These are phyloP conservation scores for Clonostachys byssicola DNA, from an alignment of 2,329 filamentous ascomycete species.

Conservation along the genomic window DNA sequence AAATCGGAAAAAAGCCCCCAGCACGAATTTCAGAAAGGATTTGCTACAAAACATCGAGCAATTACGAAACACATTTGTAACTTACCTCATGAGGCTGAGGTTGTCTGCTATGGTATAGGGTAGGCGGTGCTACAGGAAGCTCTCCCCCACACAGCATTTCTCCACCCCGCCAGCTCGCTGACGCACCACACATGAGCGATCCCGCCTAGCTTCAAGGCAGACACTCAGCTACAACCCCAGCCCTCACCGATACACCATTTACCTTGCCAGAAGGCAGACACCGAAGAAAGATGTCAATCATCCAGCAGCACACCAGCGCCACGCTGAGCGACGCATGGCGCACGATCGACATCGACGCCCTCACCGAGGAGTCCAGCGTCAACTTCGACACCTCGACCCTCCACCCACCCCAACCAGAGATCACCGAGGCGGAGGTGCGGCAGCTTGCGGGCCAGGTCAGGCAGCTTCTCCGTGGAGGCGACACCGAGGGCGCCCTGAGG, in stretches of 20 bases:
- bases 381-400: conserved; percentile 91
- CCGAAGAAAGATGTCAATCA: conserved; percentile 52
- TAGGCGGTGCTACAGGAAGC: neutral
- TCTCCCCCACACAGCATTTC: neutral
- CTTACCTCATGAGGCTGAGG: no score
- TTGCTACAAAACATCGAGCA: no score
- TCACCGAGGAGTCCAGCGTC: conserved; percentile 82
- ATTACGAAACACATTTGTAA: no score
- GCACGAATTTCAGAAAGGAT: no score
- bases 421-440: conserved; percentile 74
- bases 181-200: conserved; percentile 1
- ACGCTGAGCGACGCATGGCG: conserved; percentile 66
- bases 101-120: no score
- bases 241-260: neutral
- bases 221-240: conserved; percentile 1
- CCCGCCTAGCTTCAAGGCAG: neutral
- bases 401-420: conserved; percentile 69
- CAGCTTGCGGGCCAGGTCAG: conserved; percentile 76
- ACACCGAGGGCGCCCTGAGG: conserved; percentile 80
- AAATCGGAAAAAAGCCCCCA: no score
- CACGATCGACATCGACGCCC: conserved; percentile 90
- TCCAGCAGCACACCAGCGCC: conserved; percentile 58
- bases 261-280: no score
- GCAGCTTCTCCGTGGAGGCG: conserved; percentile 81
- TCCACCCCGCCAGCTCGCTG: neutral